A percentile compares a stretch with the other conserved stretches of the same genome.
Evolutionary conservation across 2,329 filamentous ascomycete species (phyloP).

Genomic region (Escovopsis sp.): DNA sequence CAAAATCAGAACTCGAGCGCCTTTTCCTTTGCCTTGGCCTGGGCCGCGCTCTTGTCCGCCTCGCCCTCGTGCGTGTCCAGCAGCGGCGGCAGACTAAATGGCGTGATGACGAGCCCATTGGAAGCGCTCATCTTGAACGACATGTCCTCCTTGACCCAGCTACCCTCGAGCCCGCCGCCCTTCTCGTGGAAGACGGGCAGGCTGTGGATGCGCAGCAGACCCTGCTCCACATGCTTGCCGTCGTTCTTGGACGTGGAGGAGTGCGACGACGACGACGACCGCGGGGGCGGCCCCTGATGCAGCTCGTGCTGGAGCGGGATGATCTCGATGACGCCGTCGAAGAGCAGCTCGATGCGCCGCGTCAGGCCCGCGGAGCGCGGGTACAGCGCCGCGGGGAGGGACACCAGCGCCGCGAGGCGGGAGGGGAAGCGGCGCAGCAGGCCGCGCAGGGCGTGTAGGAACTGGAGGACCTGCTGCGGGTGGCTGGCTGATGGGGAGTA

Average conservation of each 20-base stretch:
- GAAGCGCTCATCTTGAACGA: slow-evolving; percentile 76
- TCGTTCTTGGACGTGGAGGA: slow-evolving; percentile 36
- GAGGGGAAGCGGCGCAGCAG: slow-evolving; percentile 53
- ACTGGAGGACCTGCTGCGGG: slow-evolving; percentile 62
- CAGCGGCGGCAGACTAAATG: slow-evolving; percentile 76
- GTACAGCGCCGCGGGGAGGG: slow-evolving; percentile 66
- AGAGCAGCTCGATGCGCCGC: slow-evolving; percentile 72
- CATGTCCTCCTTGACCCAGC: slow-evolving; percentile 64
- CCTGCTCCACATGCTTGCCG: slow-evolving; percentile 63
- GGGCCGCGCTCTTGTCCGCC: slow-evolving; percentile 17
- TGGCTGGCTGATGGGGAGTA: slow-evolving; percentile 55
- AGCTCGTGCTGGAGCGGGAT: slow-evolving; percentile 47
- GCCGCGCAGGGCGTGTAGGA: slow-evolving; percentile 63
- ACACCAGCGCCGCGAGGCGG: slow-evolving; percentile 56
- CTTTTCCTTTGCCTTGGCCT: slow-evolving; percentile 42
- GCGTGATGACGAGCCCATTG: slow-evolving; percentile 68
- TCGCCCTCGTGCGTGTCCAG: slow-evolving; percentile 50
- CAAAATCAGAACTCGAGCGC: slow-evolving; percentile 56
- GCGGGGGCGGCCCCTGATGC: slow-evolving; percentile 39
- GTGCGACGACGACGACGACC: too few relatives aligned
- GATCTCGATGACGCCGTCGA: slow-evolving; percentile 76
- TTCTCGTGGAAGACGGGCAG: slow-evolving; percentile 78
- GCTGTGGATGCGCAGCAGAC: slow-evolving; percentile 68
- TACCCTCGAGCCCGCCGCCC: slow-evolving; percentile 58
- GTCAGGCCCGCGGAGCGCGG: slow-evolving; percentile 61